Conservation (phyloP, 164 flowering plant species). For the Dillenia suffruticosa region DNA sequence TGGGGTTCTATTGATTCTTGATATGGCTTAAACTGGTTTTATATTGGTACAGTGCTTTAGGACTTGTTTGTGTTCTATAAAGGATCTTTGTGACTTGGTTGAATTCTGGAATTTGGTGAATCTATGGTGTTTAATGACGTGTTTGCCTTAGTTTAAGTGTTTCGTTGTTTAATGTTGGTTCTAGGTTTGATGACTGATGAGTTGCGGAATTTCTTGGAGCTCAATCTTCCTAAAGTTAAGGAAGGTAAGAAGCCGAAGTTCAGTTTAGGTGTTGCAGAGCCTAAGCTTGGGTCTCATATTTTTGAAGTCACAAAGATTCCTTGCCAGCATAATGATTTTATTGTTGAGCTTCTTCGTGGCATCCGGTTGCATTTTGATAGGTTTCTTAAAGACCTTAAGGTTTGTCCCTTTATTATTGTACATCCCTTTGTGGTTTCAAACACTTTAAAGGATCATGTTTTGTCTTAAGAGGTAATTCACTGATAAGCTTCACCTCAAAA, state of each 20-base stretch:
- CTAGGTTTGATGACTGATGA: slow-evolving; percentile 92
- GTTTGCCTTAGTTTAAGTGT: not conserved
- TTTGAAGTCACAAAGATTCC: slow-evolving; percentile 77
- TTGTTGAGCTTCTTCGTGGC: slow-evolving; percentile 85
- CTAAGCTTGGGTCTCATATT: slow-evolving; percentile 91
- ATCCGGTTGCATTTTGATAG: slow-evolving; percentile 78
- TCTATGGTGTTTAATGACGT: not conserved
- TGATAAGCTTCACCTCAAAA: not conserved
- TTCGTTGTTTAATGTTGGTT: slow-evolving; percentile 8
- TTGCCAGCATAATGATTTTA: slow-evolving; percentile 84
- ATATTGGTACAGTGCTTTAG: no score
- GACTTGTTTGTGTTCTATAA: no score
- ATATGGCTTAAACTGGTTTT: not conserved
- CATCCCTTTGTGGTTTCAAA: not conserved
- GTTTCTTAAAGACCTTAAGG: slow-evolving; percentile 89
- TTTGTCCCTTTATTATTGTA: slow-evolving; percentile 16
- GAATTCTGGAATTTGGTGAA: not conserved
- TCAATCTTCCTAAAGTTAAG: slow-evolving; percentile 81
- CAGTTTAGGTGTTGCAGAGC: slow-evolving; percentile 74
- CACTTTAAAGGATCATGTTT: no score
- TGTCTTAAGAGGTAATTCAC: not conserved
- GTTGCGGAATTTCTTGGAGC: slow-evolving; percentile 78
- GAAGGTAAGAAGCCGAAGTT: slow-evolving; percentile 81
- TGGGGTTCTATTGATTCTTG: not conserved
- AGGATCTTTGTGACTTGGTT: slow-evolving; percentile 1